Conservation (phyloP, 1,284 basidiomycete species). For the Stygiomarasmius scandens region DNA sequence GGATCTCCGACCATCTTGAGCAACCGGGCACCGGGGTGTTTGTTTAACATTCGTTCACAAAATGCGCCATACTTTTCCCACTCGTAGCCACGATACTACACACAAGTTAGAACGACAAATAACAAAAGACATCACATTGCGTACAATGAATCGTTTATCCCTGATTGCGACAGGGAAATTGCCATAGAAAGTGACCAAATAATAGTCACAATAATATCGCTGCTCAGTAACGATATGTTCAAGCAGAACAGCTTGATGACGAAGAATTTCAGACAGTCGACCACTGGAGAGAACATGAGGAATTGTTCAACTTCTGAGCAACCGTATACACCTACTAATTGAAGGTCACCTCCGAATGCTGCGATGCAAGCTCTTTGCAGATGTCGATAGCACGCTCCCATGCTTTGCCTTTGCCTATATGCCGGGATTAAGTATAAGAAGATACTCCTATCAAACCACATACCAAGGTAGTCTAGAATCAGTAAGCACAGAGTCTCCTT, state of each 20-base stretch:
- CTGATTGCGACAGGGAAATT: conserved; percentile 84
- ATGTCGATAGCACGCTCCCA: conserved; percentile 95
- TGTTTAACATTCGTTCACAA: conserved; percentile 91
- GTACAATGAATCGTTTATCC: conserved; percentile 85
- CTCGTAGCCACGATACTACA: conserved; percentile 86
- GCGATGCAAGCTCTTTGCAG: conserved; percentile 85
- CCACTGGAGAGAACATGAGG: conserved; percentile 43
- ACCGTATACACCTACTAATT: conserved; percentile 70
- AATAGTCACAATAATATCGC: conserved; percentile 89
- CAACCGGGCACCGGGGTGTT: conserved; percentile 87
- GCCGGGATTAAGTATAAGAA: neutral
- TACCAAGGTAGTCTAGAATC: conserved; percentile 87
- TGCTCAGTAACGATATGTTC: conserved; percentile 84
- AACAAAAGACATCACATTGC: conserved; percentile 30
- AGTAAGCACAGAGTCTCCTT: conserved; percentile 90
- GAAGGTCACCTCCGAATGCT: conserved; percentile 87
- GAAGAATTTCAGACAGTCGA: conserved; percentile 82
- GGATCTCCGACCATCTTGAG: conserved; percentile 79
- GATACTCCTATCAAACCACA: conserved; percentile 16
- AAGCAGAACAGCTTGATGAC: conserved; percentile 81
- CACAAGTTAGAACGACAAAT: conserved; percentile 10
- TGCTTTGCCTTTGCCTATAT: conserved; percentile 87
- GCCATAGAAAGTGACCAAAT: conserved; percentile 92
- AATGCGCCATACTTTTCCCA: conserved; percentile 89
- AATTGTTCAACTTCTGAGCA: neutral